phyloP scores from a whole-genome alignment of 2,329 filamentous ascomycete genomes.

The Didymella sp. region DNA sequence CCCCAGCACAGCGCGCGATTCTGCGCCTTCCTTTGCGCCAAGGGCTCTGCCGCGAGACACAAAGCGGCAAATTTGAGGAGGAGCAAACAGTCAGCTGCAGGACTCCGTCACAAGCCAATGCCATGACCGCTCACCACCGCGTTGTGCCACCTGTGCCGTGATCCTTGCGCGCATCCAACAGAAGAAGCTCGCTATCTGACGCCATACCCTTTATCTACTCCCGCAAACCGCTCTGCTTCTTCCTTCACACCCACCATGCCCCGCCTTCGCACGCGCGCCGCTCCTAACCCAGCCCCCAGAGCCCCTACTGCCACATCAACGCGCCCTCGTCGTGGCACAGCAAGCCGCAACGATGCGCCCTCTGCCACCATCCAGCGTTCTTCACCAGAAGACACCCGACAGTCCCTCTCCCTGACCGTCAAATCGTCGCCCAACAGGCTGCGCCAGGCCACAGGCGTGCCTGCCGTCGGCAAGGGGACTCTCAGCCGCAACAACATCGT shows the following conservation, averaged over 20 bases:
- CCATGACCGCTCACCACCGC: conserved; percentile 29
- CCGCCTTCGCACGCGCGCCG: conserved; percentile 48
- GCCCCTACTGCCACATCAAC: conserved; percentile 48
- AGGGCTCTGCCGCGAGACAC: conserved; percentile 29
- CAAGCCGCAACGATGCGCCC: conserved; percentile 39
- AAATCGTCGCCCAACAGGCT: conserved; percentile 59
- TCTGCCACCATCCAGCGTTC: conserved; percentile 49
- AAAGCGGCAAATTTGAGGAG: conserved; percentile 14
- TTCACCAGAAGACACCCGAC: conserved; percentile 53
- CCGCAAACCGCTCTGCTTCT: neutral
- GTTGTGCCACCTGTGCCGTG: conserved; percentile 29
- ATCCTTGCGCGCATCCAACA: conserved; percentile 26
- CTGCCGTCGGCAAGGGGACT: conserved; percentile 31
- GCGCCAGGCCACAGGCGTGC: conserved; percentile 54
- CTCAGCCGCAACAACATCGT: conserved; percentile 49
- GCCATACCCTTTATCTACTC: conserved; percentile 19
- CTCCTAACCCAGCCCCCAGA: conserved; percentile 44
- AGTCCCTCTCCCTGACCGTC: conserved; percentile 58
- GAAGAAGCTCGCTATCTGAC: conserved; percentile 23
- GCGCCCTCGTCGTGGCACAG: conserved; percentile 47
- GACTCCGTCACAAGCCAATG: conserved; percentile 17
- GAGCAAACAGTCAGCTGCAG: conserved; percentile 20
- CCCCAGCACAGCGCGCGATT: conserved; percentile 25
- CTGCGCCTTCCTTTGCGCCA: conserved; percentile 27
- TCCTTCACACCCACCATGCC: conserved; percentile 38